phyloP scores from a whole-genome alignment of 1,284 basidiomycete species.

The Veloboletus limbatus region DNA sequence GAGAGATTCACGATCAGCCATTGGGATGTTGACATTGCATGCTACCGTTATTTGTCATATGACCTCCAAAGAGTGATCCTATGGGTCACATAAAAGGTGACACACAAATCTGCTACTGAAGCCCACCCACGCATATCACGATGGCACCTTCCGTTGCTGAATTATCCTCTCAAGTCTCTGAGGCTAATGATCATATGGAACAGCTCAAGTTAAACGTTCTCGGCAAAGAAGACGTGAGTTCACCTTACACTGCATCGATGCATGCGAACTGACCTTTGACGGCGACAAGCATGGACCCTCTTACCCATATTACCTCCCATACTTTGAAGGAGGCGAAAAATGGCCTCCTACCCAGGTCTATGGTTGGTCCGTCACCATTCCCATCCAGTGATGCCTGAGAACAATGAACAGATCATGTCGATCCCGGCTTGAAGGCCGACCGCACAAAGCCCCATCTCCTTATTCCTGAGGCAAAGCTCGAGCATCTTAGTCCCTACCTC shows the following conservation, averaged over 20 bases:
- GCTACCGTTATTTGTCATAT: slow-evolving; percentile 5
- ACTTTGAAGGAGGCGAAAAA: slow-evolving; percentile 44
- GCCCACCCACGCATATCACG: not conserved
- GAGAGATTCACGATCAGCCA: not conserved
- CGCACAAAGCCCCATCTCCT: slow-evolving; percentile 51
- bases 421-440: slow-evolving; percentile 45
- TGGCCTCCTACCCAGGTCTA: slow-evolving; percentile 42
- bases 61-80: not conserved
- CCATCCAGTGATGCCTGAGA: not conserved
- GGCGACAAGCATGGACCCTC: slow-evolving; percentile 30
- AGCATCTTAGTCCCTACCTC: slow-evolving; percentile 51
- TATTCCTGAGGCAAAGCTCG: slow-evolving; percentile 36
- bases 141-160: slow-evolving; percentile 18
- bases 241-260: not conserved
- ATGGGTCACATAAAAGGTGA: not conserved
- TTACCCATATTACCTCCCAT: slow-evolving; percentile 47
- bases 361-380: slow-evolving; percentile 27
- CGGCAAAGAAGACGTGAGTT: slow-evolving; percentile 4
- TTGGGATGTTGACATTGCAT: slow-evolving; percentile 5
- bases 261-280: not conserved
- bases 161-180: not conserved
- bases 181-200: slow-evolving; percentile 3
- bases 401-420: slow-evolving; percentile 31
- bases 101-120: not conserved
- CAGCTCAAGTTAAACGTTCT: slow-evolving; percentile 9